Conservation (phyloP, 164 flowering plant genomes). For the Taxillus chinensis region DNA sequence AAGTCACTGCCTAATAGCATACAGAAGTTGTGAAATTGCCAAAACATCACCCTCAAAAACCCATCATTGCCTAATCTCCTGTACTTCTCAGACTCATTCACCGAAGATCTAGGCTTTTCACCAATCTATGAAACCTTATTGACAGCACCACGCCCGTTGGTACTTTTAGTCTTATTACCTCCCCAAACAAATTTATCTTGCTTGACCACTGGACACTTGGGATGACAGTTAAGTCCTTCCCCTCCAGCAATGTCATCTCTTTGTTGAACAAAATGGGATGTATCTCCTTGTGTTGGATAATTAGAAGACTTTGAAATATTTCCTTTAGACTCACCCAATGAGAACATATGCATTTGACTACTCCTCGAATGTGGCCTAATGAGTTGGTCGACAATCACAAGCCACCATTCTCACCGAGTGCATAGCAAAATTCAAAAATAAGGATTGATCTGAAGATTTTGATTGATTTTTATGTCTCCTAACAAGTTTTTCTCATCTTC, state of each 20-base stretch:
- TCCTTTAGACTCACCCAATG: conserved; percentile 32
- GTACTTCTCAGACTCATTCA: conserved; percentile 77
- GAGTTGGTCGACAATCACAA: conserved; percentile 89
- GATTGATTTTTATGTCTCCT: conserved; percentile 66
- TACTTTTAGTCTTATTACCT: conserved; percentile 41
- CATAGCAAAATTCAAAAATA: conserved; percentile 84
- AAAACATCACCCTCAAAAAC: conserved; percentile 66
- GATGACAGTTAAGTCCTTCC: conserved; percentile 18
- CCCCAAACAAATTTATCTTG: conserved; percentile 35
- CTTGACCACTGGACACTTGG: conserved; percentile 29
- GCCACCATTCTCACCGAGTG: conserved; percentile 97
- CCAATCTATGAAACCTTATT: conserved; percentile 58
- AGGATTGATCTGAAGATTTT: conserved; percentile 67
- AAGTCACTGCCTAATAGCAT: conserved; percentile 96
- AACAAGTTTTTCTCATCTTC: conserved; percentile 83
- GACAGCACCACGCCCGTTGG: conserved; percentile 40
- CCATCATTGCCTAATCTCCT: conserved; percentile 56
- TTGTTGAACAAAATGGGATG: conserved; percentile 19
- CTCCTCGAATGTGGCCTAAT: conserved; percentile 28
- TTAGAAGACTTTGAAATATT: conserved; percentile 23
- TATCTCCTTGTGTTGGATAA: conserved; percentile 18
- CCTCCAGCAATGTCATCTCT: conserved; percentile 18
- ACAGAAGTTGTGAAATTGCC: conserved; percentile 96
- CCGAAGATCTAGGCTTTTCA: conserved; percentile 50
- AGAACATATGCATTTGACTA: conserved; percentile 39